phyloP scores from a whole-genome alignment of 2,329 filamentous ascomycete genomes.

The Helotiales sp. region DNA sequence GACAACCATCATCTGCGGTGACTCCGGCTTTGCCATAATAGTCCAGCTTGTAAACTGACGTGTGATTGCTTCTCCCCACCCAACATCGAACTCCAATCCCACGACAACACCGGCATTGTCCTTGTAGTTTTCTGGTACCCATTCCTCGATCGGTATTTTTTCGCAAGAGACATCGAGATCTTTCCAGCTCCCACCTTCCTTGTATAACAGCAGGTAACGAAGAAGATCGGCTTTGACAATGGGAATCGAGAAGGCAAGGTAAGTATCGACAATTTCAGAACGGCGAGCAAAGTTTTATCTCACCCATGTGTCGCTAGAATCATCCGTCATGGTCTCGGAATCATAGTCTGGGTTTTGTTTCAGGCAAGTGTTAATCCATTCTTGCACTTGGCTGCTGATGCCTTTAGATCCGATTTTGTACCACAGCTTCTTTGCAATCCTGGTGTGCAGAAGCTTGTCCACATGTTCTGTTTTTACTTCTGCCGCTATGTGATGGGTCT shows the following conservation, averaged over 20 bases:
- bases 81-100: slow-evolving; percentile 24
- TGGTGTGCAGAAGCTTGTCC: no score
- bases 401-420: slow-evolving; percentile 41
- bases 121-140: slow-evolving; percentile 38
- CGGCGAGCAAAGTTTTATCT: slow-evolving; percentile 33
- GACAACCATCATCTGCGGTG: slow-evolving; percentile 29
- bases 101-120: slow-evolving; percentile 36
- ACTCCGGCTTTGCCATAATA: slow-evolving; percentile 31
- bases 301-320: slow-evolving; percentile 31
- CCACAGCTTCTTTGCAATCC: slow-evolving; percentile 37
- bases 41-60: slow-evolving; percentile 35
- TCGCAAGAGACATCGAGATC: slow-evolving; percentile 42
- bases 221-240: slow-evolving; percentile 44
- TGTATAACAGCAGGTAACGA: slow-evolving; percentile 41
- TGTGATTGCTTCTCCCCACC: slow-evolving; percentile 36
- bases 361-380: slow-evolving; percentile 36
- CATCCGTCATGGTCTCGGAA: slow-evolving; percentile 31
- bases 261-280: slow-evolving; percentile 40
- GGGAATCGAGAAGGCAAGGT: slow-evolving; percentile 35
- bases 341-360: slow-evolving; percentile 29
- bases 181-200: slow-evolving; percentile 41
- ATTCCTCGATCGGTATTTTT: slow-evolving; percentile 34
- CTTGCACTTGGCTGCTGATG: slow-evolving; percentile 29
- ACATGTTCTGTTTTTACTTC: no score
- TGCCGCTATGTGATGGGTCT: no score